Base-by-base conservation (phyloP, 129 eudicot species). In the Pulicaria dysenterica region DNA sequence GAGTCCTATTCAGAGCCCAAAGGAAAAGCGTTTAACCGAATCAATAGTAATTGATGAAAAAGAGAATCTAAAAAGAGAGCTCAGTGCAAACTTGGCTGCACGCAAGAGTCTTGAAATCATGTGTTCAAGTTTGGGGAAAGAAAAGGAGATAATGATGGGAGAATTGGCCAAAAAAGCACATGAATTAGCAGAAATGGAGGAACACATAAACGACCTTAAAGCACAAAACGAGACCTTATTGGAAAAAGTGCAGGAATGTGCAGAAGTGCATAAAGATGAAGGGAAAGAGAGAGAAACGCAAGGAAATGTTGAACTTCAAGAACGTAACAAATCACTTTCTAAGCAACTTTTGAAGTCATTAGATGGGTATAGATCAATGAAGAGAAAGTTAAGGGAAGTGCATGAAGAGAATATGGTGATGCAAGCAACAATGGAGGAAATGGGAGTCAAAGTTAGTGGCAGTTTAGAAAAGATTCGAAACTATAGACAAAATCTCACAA, bases 81-180 rank as follows among this genome's bases (percentile, higher is more conserved):
- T 85, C 2, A 69, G 68, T 5, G 85, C 80, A 10, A 83, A 85
- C 75, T 57, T 72, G 54, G 96, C 88, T 4, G 91, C 89, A n/a
- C 81, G 91, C 48, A 94, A 84, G 72, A 85, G 93, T 69, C 87
- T 94, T 2, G 89, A 86, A 57, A 50, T 84, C 6, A 82, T 94
- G 91, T 94, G 95, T 64, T 84, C 91, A 0, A 80, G 95, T 68
- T 69, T 94, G 46, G 96, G 95, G 5, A 94, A 84, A 67, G 98
- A 94, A 75, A 94, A 94, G 57, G 95, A 94, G 73, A 94, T 94
- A 8, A 94, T 94, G 82, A 88, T 84, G 34, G 79, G 76, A 8
- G 96, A 94, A 40, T 84, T 94, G 3, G 77, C 92, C 0, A 82
- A 72, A 51, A 94, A 87, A 40, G 88, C 84, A 0, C 92, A 85